These are phyloP conservation scores for Ceratobasidium sp. DNA, from an alignment of 1,284 basidiomycete species.

Conservation along the genomic window DNA sequence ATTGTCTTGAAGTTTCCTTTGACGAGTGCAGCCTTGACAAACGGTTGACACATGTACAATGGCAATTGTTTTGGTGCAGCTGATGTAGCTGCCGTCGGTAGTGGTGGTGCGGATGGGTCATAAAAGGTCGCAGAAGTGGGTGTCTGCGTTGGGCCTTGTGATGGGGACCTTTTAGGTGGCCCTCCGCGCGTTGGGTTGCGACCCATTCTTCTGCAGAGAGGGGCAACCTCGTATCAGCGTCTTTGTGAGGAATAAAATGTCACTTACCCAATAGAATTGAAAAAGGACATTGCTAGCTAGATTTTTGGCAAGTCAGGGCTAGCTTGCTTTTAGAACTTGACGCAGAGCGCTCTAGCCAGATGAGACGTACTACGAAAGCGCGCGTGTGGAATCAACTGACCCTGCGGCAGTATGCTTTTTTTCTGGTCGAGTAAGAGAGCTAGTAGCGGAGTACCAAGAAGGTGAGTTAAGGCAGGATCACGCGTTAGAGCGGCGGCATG, in stretches of 20 bases:
- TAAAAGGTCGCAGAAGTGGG: conserved; percentile 54
- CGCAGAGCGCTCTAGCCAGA: neutral
- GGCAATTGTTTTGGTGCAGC: conserved; percentile 64
- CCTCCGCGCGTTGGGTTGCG: conserved; percentile 58
- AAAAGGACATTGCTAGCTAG: conserved; percentile 57
- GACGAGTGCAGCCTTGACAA: conserved; percentile 95
- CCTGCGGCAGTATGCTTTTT: conserved; percentile 10
- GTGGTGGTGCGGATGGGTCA: conserved; percentile 68
- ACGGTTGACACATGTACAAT: conserved; percentile 92
- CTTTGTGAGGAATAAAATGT: conserved; percentile 13
- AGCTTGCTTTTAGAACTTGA: neutral
- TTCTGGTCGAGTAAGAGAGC: neutral
- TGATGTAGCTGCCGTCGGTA: conserved; percentile 60
- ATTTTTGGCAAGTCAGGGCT: neutral
- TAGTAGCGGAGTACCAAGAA: neutral
- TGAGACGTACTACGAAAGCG: neutral
- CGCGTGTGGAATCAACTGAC: conserved; percentile 11
- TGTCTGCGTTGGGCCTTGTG: conserved; percentile 58
- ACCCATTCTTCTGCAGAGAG: conserved; percentile 43
- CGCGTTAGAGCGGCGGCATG: neutral
- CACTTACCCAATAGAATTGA: conserved; percentile 77
- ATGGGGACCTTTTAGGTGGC: conserved; percentile 73
- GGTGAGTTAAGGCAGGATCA: neutral
- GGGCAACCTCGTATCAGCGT: conserved; percentile 10
- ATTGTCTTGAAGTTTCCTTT: conserved; percentile 99